Evolutionary conservation across 1,284 basidiomycete species (phyloP), one percentile per base, ranked within the genome.

Genomic region (Trametes hirsuta): DNA sequence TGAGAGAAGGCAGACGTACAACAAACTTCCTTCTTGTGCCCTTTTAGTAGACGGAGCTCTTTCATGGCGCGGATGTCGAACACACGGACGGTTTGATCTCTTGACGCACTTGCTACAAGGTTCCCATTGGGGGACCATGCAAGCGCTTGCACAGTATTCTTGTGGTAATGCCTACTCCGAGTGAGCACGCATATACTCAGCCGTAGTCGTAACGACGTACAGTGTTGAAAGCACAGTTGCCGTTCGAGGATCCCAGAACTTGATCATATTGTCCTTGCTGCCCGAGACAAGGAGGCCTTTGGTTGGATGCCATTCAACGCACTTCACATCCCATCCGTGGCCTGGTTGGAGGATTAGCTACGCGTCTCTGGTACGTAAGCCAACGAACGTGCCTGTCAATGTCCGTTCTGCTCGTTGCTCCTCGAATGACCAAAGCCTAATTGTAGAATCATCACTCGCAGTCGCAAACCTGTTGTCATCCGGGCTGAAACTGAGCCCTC

Each of bases 1-100:
- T 1, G 22, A 25, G 45, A 36, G 21, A 35, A n/a, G 30, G 8
- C 18, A 10, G 3, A 63, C 59, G 14, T 79, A 95, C 93, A 96
- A 80, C 96, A 98, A 45, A 98, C 94, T 83, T 98, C 97, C 72
- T 98, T 97, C 70, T 93, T 93, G 80, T 98, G 97, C 0, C 97
- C 97, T 70, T 94, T 93, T 65, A 98, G 84, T 22, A 94, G 81
- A 36, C 90, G 85, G 69, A 94, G 87, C 73, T 99, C 97, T 73
- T 95, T 95, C 93, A 99, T 97, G 25, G 94, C 94, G 10, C 97
- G 88, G 59, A 99, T 97, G 72, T 99, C 97, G 72, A 98, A 99
- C n/a, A 99, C 88, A 36, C 96, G 91, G 49, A 98, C 89, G 15
- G 93, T 91, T 73, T 96, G 94, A 73, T 99, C 97, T 41, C 97